Evolutionary conservation across 2,329 filamentous ascomycete genomes (phyloP), one percentile per base, ranked within the genome.

Genomic region (Fusarium subglutinans): DNA sequence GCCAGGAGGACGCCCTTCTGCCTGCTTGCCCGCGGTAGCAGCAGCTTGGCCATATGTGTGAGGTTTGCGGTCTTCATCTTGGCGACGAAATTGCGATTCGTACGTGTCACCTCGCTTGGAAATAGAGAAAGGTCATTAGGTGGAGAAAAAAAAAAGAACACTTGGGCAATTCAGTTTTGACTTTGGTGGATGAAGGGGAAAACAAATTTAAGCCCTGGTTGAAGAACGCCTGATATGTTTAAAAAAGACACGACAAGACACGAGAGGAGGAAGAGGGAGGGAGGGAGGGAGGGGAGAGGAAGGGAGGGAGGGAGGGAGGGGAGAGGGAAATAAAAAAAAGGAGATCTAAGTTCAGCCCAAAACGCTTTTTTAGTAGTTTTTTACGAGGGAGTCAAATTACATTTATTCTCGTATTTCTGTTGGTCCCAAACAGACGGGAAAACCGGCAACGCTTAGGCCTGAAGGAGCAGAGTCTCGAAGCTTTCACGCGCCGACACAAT

Each of bases 1-100:
- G 64, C 64, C 4, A 69, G 26, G 3, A 69, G 26, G 2, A 69
- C 64, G 20, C 66, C 66, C 33, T 45, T 63, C 28, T 66, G 48
- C 17, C 55, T 24, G 20, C 66, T 69, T 57, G 64, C 64, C 1
- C 64, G 55, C 6, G 58, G 56, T 7, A 69, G n/a, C 11, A 69
- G 43, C 5, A 69, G 18, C 57, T 30, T 40, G 22, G 35, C 57
- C 35, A 60, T 17, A 6, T 54, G 57, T 54, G 33, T 53, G 22
- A 54, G n/a, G 22, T 60, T 54, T 51, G 33, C 7, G 43, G 14
- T 37, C 24, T 37, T 37, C 56, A 58, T 58, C 22, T 51, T 22
- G 55, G 8, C 13, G 24, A 11, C 51, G 51, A 55, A 18, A 40
- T 40, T 55, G 24, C 15, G 17, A 14, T 28, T 55, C 51, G 37